Percentiles rank a stretch among this genome's conserved stretches.
These are phyloP conservation scores for Excoecaria cochinchinensis DNA, from an alignment of 345 rosid genomes.

Conservation along the genomic window DNA sequence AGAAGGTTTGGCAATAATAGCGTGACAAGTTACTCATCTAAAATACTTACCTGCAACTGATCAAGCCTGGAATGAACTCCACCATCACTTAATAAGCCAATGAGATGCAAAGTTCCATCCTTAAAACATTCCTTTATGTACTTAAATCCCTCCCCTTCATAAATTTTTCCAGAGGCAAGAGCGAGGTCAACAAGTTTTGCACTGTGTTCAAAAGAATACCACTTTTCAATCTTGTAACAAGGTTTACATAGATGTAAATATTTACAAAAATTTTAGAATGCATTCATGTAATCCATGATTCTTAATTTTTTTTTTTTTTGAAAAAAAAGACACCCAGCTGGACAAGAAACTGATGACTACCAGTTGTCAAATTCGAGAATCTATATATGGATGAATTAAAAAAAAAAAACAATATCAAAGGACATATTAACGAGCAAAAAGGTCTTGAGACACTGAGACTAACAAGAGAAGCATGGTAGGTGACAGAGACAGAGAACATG, in stretches of 20 bases:
- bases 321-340: background rate
- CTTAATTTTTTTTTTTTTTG: background rate
- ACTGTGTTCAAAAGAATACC: conserved; percentile 37
- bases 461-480: background rate
- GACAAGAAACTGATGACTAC: background rate
- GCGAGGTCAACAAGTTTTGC: conserved; percentile 94
- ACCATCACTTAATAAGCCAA: conserved; percentile 93
- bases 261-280: background rate
- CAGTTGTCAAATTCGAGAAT: too few species aligned
- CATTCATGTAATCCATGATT: background rate
- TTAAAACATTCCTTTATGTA: conserved; percentile 61
- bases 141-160: conserved; percentile 78
- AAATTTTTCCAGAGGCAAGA: conserved; percentile 89
- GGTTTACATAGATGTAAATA: background rate
- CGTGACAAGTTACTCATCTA: background rate
- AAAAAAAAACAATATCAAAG: background rate
- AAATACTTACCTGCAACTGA: conserved; percentile 63
- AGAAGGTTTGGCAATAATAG: background rate
- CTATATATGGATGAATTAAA: background rate
- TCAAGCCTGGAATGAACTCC: conserved; percentile 97
- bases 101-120: conserved; percentile 69
- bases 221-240: background rate
- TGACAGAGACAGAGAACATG: background rate
- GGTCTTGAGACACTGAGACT: background rate
- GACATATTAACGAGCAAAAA: background rate